phyloP scores from a whole-genome alignment of 192 early-diverging fungal genomes.

The Coemansia sp. region DNA sequence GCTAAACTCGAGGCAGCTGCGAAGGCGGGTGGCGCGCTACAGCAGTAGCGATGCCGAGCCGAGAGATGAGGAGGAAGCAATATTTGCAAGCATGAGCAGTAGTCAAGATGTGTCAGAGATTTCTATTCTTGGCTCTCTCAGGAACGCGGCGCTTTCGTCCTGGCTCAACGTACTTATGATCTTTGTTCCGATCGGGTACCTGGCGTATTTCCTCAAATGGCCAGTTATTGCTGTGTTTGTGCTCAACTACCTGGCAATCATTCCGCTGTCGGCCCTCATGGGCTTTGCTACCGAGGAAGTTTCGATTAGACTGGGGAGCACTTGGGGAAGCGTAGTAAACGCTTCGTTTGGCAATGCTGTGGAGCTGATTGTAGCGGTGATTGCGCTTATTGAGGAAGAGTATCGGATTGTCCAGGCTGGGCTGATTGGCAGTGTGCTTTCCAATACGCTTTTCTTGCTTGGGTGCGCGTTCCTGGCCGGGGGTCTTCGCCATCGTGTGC shows the following conservation, averaged over 20 bases:
- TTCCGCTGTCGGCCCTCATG: constrained; percentile 87
- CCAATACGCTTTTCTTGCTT: constrained; percentile 86
- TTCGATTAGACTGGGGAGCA: constrained; percentile 64
- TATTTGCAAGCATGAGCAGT: background rate
- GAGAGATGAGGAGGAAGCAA: constrained; percentile 1
- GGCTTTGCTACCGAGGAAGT: constrained; percentile 88
- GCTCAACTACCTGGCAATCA: constrained; percentile 85
- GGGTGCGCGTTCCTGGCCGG: constrained; percentile 87
- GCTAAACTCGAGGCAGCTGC: constrained; percentile 48
- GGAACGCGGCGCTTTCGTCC: constrained; percentile 44
- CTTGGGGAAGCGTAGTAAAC: constrained; percentile 66
- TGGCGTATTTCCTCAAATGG: constrained; percentile 66
- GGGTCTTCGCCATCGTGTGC: constrained; percentile 66
- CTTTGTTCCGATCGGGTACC: constrained; percentile 79
- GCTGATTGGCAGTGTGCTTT: constrained; percentile 87
- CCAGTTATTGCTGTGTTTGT: constrained; percentile 66
- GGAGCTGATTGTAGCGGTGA: constrained; percentile 57
- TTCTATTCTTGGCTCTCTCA: constrained; percentile 28
- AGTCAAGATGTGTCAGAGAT: constrained; percentile 1
- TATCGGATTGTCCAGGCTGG: constrained; percentile 72
- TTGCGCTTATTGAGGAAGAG: constrained; percentile 63
- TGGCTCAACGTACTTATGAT: constrained; percentile 72
- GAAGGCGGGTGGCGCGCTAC: constrained; percentile 39
- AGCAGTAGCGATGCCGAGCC: constrained; percentile 4
- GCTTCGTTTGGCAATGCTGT: constrained; percentile 74